phyloP scores from a whole-genome alignment of 257 asterid species.

The Catharanthus roseus region DNA sequence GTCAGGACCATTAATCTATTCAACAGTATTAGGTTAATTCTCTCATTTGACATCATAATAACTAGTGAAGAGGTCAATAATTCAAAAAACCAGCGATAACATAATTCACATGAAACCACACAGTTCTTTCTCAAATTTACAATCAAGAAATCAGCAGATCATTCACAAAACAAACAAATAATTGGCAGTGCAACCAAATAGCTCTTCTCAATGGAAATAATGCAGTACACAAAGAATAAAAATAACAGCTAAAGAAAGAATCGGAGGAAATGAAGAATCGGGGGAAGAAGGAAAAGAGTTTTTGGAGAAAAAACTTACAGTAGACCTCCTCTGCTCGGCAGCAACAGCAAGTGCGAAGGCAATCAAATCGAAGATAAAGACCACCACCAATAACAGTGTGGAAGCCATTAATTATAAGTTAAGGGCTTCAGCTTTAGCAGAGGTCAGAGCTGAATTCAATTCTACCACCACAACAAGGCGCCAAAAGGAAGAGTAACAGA shows the following conservation, averaged over 20 bases:
- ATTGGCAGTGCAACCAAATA: background rate
- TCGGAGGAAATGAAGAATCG: background rate
- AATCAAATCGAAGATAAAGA: slow-evolving; percentile 58
- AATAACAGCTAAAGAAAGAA: background rate
- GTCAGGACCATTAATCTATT: background rate
- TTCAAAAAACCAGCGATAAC: background rate
- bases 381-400: slow-evolving; percentile 38
- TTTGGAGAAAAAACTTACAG: slow-evolving; percentile 38
- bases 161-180: background rate
- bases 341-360: slow-evolving; percentile 80
- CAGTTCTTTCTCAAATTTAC: background rate
- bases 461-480: background rate
- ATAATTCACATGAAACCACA: background rate
- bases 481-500: background rate
- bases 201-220: background rate
- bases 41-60: background rate
- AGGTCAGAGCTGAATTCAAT: background rate
- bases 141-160: background rate
- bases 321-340: slow-evolving; percentile 64
- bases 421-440: too few relatives aligned
- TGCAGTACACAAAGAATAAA: background rate
- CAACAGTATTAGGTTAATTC: background rate
- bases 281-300: background rate
- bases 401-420: too few relatives aligned
- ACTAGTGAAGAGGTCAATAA: background rate